phyloP scores from a whole-genome alignment of 2,329 filamentous ascomycete species.

The Aspergillus cejpii region DNA sequence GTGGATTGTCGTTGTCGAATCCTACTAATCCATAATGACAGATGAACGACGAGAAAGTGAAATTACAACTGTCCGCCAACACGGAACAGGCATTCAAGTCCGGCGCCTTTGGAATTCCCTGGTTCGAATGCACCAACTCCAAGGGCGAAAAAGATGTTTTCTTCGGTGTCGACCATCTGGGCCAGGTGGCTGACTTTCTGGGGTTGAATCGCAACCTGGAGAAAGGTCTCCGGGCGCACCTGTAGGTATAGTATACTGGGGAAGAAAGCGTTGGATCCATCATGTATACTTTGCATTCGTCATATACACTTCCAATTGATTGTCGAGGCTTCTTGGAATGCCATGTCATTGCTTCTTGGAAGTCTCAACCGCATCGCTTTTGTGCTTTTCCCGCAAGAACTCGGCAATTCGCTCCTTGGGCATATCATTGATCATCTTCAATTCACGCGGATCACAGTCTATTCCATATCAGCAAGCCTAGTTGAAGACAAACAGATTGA shows the following conservation, averaged over 20 bases:
- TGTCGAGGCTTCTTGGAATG: not conserved
- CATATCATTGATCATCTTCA: conserved; percentile 23
- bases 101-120: conserved; percentile 57
- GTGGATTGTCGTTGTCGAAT: not conserved
- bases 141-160: conserved; percentile 50
- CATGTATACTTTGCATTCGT: conserved; percentile 1
- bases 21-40: conserved; percentile 9
- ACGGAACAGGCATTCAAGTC: conserved; percentile 48
- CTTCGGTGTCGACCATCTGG: conserved; percentile 58
- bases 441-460: conserved; percentile 4
- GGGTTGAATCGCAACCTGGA: conserved; percentile 41
- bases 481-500: not conserved
- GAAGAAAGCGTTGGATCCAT: not conserved
- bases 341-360: conserved; percentile 7
- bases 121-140: conserved; percentile 51
- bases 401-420: conserved; percentile 28
- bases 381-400: conserved; percentile 28
- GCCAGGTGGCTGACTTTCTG: conserved; percentile 48
- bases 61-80: conserved; percentile 44
- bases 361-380: conserved; percentile 15
- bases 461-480: not conserved
- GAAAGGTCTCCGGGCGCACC: conserved; percentile 24
- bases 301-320: not conserved
- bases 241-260: conserved; percentile 13
- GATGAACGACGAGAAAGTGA: conserved; percentile 37